These are phyloP conservation scores for Bruguiera gymnorhiza DNA, from an alignment of 345 rosid genomes.

Conservation along the genomic window DNA sequence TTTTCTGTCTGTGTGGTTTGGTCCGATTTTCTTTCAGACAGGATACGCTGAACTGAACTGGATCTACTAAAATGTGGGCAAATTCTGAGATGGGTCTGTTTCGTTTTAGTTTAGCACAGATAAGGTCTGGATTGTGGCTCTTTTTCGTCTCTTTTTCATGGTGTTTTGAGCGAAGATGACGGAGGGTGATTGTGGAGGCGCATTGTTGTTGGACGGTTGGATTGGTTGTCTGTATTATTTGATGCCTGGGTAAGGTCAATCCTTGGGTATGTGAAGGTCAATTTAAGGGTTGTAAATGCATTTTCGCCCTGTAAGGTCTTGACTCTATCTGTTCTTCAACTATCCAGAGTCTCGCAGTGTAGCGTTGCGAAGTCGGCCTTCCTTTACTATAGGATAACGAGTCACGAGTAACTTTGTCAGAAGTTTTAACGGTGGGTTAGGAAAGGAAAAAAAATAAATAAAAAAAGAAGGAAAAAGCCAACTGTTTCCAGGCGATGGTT, in stretches of 20 bases:
- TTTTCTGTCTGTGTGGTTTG: neutral
- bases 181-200: neutral
- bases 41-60: too few species aligned
- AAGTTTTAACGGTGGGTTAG: too few species aligned
- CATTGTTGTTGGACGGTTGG: neutral
- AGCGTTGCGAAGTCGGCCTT: too few species aligned
- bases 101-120: neutral
- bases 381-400: too few species aligned
- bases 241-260: neutral
- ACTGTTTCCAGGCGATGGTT: too few species aligned
- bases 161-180: conserved; percentile 1
- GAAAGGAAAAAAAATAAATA: too few species aligned
- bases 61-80: neutral
- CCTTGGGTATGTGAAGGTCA: conserved; percentile 16
- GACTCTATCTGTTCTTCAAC: too few species aligned
- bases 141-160: conserved; percentile 32
- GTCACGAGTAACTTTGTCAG: too few species aligned
- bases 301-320: neutral
- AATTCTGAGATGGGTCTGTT: conserved; percentile 12
- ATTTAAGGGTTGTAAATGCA: neutral
- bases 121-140: conserved; percentile 5
- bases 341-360: too few species aligned
- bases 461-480: too few species aligned
- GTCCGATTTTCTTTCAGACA: neutral
- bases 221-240: neutral